Evolutionary conservation across 768 basidiomycete genomes (phyloP), one percentile per base, ranked within the genome.

Genomic region (Suillus luteus): DNA sequence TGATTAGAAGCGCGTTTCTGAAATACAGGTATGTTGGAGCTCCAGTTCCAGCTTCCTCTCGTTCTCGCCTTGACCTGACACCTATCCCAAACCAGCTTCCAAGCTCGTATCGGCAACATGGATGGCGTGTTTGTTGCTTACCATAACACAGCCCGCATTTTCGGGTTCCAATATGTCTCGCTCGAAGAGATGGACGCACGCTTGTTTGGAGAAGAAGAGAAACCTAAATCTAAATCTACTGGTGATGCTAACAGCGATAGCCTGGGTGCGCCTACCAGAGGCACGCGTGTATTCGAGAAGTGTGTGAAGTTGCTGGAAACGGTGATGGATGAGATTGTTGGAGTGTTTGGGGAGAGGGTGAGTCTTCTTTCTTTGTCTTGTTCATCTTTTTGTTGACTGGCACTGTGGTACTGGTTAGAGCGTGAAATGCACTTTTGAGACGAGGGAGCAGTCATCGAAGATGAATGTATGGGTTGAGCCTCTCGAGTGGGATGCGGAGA

Each of bases 91-190:
- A 48, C n/a, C 64, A 95, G 93, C 67, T 90, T 99, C 79, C 96
- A 99, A 82, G 96, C 86, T 2, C 89, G 96, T 5, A 99, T 99
- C 65, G 96, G 96, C 10, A 87, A 90, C 71, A 99, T 99, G 96
- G 95, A 97, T 71, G 96, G 96, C 17, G 90, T 98, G 9, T 82
- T 95, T 64, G 86, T 94, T 44, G 88, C 93, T 24, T 93, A 92
- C 71, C 92, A 94, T 71, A 97, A 96, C 66, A 96, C 93, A 0
- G 85, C 86, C 8, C 83, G 85, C 19, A 85, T 97, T 58, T 95
- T 95, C 69, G 96, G 96, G 1, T 98, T 98, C 80, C 94, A 98
- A 74, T 99, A 99, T 71, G 77, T 96, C 37, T 84, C 95, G 1
- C 77, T 96, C 52, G 80, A 84, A 52, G 93, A 96, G 72, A 94